These are phyloP conservation scores for Scleroderma bovista DNA, from an alignment of 768 basidiomycete genomes.

Conservation along the genomic window DNA sequence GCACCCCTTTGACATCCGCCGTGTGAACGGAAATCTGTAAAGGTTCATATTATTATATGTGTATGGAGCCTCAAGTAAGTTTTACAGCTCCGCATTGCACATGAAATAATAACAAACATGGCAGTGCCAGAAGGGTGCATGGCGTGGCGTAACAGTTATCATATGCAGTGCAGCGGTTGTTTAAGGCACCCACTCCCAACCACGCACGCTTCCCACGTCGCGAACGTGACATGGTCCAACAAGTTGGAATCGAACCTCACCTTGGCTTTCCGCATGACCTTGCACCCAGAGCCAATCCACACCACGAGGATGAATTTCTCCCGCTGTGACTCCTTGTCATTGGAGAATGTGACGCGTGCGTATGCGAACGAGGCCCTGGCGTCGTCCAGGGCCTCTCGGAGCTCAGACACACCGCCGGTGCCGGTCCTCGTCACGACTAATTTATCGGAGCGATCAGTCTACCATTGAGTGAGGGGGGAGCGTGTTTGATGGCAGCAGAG, in stretches of 20 bases:
- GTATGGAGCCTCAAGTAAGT: conserved; percentile 15
- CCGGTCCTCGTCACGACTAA: conserved; percentile 76
- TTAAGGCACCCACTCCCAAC: no score
- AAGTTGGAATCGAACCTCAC: conserved; percentile 41
- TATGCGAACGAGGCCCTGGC: conserved; percentile 80
- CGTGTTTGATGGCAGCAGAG: no score
- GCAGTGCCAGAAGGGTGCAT: no score
- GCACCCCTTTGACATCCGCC: conserved; percentile 78
- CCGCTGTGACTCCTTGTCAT: conserved; percentile 79
- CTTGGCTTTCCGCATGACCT: conserved; percentile 91
- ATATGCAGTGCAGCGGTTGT: no score
- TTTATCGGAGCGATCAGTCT: conserved; percentile 77
- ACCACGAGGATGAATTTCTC: conserved; percentile 86
- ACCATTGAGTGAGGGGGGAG: no score
- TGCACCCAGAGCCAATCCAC: conserved; percentile 79
- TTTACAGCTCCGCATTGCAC: no score
- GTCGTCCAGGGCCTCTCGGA: conserved; percentile 65
- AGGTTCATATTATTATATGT: no score
- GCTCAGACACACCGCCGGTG: conserved; percentile 71
- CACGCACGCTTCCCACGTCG: conserved; percentile 15
- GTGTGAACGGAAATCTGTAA: conserved; percentile 85
- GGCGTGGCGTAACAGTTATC: no score
- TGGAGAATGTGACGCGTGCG: conserved; percentile 76
- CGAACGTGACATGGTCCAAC: no score
- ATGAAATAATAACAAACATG: no score